These are phyloP conservation scores for Neoscytalidium dimidiatum DNA, from an alignment of 2,329 filamentous ascomycete species.

Conservation along the genomic window DNA sequence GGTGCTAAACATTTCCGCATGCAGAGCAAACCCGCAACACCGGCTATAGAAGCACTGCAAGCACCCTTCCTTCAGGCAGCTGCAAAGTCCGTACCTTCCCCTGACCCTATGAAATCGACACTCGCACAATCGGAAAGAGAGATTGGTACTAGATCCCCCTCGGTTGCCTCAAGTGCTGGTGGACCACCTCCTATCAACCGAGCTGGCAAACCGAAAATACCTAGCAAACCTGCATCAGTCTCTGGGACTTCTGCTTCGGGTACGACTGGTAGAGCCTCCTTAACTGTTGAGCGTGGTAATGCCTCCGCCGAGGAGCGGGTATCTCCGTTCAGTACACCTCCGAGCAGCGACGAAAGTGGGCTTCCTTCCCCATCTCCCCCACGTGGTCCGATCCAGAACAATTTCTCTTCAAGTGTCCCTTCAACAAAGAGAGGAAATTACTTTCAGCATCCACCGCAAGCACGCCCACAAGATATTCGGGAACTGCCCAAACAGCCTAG, in stretches of 20 bases:
- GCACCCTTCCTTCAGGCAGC: constrained; percentile 34
- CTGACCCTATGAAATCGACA: constrained; percentile 31
- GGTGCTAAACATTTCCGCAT: constrained; percentile 36
- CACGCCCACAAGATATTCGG: constrained; percentile 25
- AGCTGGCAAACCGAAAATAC: constrained; percentile 73
- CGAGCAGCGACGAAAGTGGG: constrained; percentile 66
- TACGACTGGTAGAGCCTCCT: constrained; percentile 24
- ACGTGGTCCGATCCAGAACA: background rate
- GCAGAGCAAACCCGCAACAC: constrained; percentile 44
- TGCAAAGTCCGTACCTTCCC: constrained; percentile 22
- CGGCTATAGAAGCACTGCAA: constrained; percentile 42
- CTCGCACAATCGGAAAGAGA: background rate
- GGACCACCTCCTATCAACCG: constrained; percentile 76
- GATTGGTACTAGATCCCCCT: background rate
- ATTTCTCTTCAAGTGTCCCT: constrained; percentile 22
- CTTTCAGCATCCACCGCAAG: constrained; percentile 28
- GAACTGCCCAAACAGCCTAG: constrained; percentile 24
- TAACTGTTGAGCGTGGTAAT: constrained; percentile 44
- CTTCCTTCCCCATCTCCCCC: constrained; percentile 1
- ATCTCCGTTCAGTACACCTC: constrained; percentile 87
- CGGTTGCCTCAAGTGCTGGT: constrained; percentile 33
- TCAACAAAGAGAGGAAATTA: constrained; percentile 30
- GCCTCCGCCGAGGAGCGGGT: constrained; percentile 48
- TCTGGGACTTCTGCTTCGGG: constrained; percentile 21
- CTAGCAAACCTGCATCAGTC: constrained; percentile 46